These are phyloP conservation scores for Acrocalymma vagum DNA, from an alignment of 2,329 filamentous ascomycete species.

Conservation along the genomic window DNA sequence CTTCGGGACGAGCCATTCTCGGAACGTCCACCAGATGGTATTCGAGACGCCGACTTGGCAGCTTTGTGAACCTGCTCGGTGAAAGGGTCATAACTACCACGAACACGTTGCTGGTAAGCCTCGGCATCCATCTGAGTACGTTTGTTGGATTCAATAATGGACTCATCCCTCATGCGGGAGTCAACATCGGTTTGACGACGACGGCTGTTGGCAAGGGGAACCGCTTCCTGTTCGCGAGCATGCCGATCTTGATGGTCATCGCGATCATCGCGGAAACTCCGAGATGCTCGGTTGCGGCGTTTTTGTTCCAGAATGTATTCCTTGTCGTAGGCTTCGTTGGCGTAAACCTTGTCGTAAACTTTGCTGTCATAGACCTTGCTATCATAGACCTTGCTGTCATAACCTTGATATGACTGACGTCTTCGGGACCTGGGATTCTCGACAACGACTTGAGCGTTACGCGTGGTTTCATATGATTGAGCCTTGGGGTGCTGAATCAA, in stretches of 20 bases:
- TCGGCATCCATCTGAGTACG: constrained; percentile 28
- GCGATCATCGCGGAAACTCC: constrained; percentile 3
- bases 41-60: constrained; percentile 35
- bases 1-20: constrained; percentile 37
- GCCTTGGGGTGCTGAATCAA: constrained; percentile 43
- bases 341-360: constrained; percentile 18
- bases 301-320: constrained; percentile 25
- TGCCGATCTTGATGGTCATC: constrained; percentile 19
- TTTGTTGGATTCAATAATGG: constrained; percentile 21
- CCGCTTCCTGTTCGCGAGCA: constrained; percentile 10
- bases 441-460: constrained; percentile 33
- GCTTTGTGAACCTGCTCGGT: constrained; percentile 37
- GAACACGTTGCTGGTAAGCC: constrained; percentile 38
- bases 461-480: constrained; percentile 36
- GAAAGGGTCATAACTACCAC: constrained; percentile 35
- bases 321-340: constrained; percentile 11
- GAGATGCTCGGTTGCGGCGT: constrained; percentile 15
- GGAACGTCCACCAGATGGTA: constrained; percentile 34
- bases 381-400: constrained; percentile 26
- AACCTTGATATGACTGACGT: constrained; percentile 38
- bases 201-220: constrained; percentile 15
- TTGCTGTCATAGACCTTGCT: constrained; percentile 10
- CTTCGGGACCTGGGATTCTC: constrained; percentile 31
- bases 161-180: constrained; percentile 25
- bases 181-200: constrained; percentile 35